Conservation (phyloP, 2,329 filamentous ascomycete genomes). For the Didymosphaeria variabile region DNA sequence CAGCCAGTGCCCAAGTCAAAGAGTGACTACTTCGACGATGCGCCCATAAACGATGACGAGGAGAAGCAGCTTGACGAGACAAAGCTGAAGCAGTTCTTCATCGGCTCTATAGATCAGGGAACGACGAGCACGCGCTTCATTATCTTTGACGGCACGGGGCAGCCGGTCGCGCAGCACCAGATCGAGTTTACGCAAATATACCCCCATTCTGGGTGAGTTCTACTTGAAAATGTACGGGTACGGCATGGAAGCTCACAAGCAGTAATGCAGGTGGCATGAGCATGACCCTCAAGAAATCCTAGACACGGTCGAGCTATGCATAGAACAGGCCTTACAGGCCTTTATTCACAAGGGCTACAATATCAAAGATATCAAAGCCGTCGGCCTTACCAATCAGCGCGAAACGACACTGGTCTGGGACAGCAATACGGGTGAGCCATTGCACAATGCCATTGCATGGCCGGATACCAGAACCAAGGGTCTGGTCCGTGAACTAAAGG, state of each 20-base stretch:
- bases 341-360: slow-evolving; percentile 76
- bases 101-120: slow-evolving; percentile 90
- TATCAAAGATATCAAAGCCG: slow-evolving; percentile 73
- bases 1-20: slow-evolving; percentile 47
- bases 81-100: slow-evolving; percentile 67
- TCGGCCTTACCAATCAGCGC: slow-evolving; percentile 90
- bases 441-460: slow-evolving; percentile 90
- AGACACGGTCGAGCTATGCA: slow-evolving; percentile 78
- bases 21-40: slow-evolving; percentile 13
- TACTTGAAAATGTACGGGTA: neutral
- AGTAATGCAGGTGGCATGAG: slow-evolving; percentile 77
- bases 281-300: slow-evolving; percentile 84
- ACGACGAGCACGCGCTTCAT: slow-evolving; percentile 90
- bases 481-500: slow-evolving; percentile 80
- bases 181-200: slow-evolving; percentile 87
- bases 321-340: slow-evolving; percentile 75
- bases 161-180: slow-evolving; percentile 83
- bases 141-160: slow-evolving; percentile 83
- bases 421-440: slow-evolving; percentile 76
- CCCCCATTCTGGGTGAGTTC: slow-evolving; percentile 80
- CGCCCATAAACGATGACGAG: slow-evolving; percentile 27
- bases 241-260: slow-evolving; percentile 24
- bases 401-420: slow-evolving; percentile 92
- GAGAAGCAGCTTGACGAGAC: slow-evolving; percentile 40
- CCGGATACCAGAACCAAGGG: slow-evolving; percentile 82